phyloP scores from a whole-genome alignment of 805 yeast species.

The Saccharomycopsis sp. region DNA sequence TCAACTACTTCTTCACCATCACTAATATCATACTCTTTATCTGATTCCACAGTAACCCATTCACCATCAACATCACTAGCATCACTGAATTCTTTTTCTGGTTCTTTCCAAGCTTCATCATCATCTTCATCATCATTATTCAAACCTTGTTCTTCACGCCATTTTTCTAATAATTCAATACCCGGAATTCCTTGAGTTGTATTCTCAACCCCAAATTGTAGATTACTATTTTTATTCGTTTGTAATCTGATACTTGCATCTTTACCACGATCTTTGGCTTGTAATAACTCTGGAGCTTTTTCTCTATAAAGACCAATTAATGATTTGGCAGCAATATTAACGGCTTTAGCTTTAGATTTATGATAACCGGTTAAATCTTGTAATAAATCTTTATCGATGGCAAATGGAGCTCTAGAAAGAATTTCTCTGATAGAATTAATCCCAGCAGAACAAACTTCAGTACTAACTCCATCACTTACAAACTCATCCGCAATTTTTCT shows the following conservation, averaged over 20 bases:
- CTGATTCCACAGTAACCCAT: conserved; percentile 86
- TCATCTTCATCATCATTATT: conserved; percentile 51
- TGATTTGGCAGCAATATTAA: conserved; percentile 87
- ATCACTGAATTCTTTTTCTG: conserved; percentile 37
- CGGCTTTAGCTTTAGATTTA: conserved; percentile 90
- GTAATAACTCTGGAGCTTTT: conserved; percentile 92
- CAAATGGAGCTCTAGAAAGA: conserved; percentile 85
- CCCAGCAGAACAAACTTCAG: conserved; percentile 98
- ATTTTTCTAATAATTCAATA: conserved; percentile 76
- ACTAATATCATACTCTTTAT: conserved; percentile 54
- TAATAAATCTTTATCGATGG: conserved; percentile 77
- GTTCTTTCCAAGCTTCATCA: conserved; percentile 49
- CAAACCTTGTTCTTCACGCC: conserved; percentile 57
- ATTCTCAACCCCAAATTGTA: conserved; percentile 68
- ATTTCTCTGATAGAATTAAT: conserved; percentile 92
- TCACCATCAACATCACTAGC: conserved; percentile 67
- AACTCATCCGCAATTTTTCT: conserved; percentile 95
- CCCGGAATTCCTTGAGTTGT: conserved; percentile 76
- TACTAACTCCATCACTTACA: conserved; percentile 95
- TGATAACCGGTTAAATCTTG: conserved; percentile 87
- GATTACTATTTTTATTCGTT: conserved; percentile 31
- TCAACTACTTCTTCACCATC: conserved; percentile 39
- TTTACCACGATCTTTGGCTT: conserved; percentile 88
- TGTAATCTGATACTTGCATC: conserved; percentile 75
- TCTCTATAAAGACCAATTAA: conserved; percentile 82